Evolutionary conservation across 2,329 filamentous ascomycete species (phyloP), one percentile per base, ranked within the genome.

Genomic region (Aciculosporium take): DNA sequence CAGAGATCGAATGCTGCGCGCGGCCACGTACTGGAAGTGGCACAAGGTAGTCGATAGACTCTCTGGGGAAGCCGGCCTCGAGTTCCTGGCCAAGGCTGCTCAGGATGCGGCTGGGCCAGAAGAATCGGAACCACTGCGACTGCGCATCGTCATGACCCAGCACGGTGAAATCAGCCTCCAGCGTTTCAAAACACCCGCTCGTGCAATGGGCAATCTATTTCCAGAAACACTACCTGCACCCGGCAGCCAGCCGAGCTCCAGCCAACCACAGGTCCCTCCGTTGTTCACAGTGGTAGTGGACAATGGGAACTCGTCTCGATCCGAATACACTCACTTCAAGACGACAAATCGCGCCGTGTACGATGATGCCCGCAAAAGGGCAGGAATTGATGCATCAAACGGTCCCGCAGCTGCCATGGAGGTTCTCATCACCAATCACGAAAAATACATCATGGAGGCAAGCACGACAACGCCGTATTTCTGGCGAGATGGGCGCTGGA

Each of bases 391-490:
- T n/a, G n/a, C 48, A 32, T 60, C 58, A 0, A 75, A 89, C 37
- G 54, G 47, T 33, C 61, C 58, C 7, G 54, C 61, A 0, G 69
- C 74, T 29, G 57, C 63, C 31, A 70, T 72, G 39, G 89, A 96
- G 57, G 84, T 94, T 4, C 65, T 96, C 17, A 61, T 95, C 2
- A 69, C 83, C 47, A 86, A 84, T 52, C 55, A 54, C 0, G 48
- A 58, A 4, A 64, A 73, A 23, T 70, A 79, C 37, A 62, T 95
- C 28, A 94, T 93, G 73, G 89, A 96, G 59, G 86, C 85, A 7
- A 88, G 81, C 46, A 72, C 83, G 13, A 88, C 83, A 1, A 93
- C 81, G 0, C 76, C 84, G 0, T 95, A 89, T 58, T 83, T 95
- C 49, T 84, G 74, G 67, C 76, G 84, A 34, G 58, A 68, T 4